Base-by-base conservation (phyloP, 2,329 filamentous ascomycete species). In the Sarocladiaceae sp. region DNA sequence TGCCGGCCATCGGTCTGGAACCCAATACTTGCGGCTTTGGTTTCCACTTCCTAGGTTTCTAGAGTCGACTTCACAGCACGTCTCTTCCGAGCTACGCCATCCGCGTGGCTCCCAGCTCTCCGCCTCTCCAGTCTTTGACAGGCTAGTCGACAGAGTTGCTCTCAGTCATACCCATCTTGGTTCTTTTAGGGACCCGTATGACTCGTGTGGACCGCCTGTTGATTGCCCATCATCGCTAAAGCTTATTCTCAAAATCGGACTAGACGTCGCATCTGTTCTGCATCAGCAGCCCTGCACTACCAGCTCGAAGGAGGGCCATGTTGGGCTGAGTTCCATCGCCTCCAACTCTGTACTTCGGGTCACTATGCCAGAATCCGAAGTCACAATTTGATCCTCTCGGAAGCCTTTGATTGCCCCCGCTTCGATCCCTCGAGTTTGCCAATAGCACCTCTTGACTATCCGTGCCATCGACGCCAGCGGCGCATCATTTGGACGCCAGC, bases 121-220 rank as follows among this genome's bases (percentile, higher is more conserved):
- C 29, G 19, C 23, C 18, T 29, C 37, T 27, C n/a, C 37, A n/a
- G n/a, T n/a, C n/a, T n/a, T n/a, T n/a, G n/a, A n/a, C n/a, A n/a
- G n/a, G n/a, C n/a, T n/a, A n/a, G n/a, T n/a, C n/a, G n/a, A n/a
- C n/a, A n/a, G n/a, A n/a, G n/a, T n/a, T n/a, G n/a, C n/a, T n/a
- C n/a, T n/a, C n/a, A n/a, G n/a, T n/a, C n/a, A n/a, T n/a, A 29
- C 13, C 4, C 6, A 10, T 10, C 21, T 6, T n/a, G 37, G 37
- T 41, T 41, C 37, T 41, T 41, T 24, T 41, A 41, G 37, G 37
- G n/a, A 41, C 23, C 37, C 37, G 13, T 41, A 15, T 15, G 23
- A 29, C 34, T 24, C 34, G 33, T 19, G 16, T 15, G 6, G 7
- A 35, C 15, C 18, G 31, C 33, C 21, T 20, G 6, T 29, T n/a